Percentiles rank a stretch among this genome's conserved stretches.
phyloP scores from a whole-genome alignment of 2,329 filamentous ascomycete species.

The Thelonectria olida region DNA sequence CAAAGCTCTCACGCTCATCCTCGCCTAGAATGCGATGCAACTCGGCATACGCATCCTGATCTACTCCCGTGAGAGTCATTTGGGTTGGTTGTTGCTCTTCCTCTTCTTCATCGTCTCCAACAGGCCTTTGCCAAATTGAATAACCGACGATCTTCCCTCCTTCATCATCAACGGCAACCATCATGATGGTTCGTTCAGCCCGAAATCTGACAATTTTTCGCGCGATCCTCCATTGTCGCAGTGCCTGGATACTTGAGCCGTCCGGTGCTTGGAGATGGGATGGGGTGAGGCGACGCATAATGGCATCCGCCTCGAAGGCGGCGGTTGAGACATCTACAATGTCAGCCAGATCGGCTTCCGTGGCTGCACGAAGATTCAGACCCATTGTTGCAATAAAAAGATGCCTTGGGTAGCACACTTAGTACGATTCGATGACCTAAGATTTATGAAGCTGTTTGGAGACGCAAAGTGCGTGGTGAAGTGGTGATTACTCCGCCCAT shows the following conservation, averaged over 20 bases:
- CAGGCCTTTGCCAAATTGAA: background rate
- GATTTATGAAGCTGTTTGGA: too few species aligned
- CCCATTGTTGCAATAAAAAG: too few species aligned
- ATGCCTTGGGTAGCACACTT: too few species aligned
- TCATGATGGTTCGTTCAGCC: background rate
- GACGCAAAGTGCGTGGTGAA: too few species aligned
- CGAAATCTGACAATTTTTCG: background rate
- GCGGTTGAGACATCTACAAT: background rate
- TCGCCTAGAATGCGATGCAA: background rate
- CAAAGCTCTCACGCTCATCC: background rate
- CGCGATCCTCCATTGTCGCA: background rate
- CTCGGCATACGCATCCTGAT: background rate
- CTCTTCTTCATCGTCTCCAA: background rate
- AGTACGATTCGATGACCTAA: too few species aligned
- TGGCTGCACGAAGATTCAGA: background rate
- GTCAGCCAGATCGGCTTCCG: background rate
- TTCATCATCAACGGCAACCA: background rate
- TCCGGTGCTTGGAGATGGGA: background rate
- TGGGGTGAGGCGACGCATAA: background rate
- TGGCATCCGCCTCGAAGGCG: constrained; percentile 8
- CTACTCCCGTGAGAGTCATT: background rate
- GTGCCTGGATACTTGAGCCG: background rate
- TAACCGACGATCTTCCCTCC: background rate
- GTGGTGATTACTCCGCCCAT: too few species aligned
- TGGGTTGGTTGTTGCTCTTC: background rate